Percentiles rank a stretch among this genome's conserved stretches.
Evolutionary conservation across 495 filamentous ascomycete genomes (phyloP).

Genomic region (Penicillium flavigenum): DNA sequence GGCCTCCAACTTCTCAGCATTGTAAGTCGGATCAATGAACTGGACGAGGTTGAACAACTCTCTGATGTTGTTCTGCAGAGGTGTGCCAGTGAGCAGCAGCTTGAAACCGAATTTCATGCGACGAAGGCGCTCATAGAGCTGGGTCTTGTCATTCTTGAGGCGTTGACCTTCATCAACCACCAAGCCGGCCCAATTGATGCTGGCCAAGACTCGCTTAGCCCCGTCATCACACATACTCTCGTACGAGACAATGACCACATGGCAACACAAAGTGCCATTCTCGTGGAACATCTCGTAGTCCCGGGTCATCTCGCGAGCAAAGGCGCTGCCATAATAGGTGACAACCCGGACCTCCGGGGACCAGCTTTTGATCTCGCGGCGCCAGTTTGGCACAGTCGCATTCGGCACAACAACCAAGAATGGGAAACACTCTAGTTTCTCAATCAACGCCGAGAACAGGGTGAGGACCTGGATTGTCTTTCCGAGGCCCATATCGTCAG

Average conservation of each 20-base stretch:
- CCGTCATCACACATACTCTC: constrained; percentile 74
- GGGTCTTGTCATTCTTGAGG: constrained; percentile 86
- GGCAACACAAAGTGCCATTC: constrained; percentile 65
- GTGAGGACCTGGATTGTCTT: constrained; percentile 96
- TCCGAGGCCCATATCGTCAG: constrained; percentile 98
- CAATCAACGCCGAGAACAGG: constrained; percentile 72
- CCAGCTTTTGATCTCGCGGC: constrained; percentile 95
- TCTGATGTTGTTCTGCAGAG: constrained; percentile 90
- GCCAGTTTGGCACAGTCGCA: constrained; percentile 94
- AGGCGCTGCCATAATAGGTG: constrained; percentile 77
- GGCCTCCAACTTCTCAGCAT: constrained; percentile 70
- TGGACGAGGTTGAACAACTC: constrained; percentile 95
- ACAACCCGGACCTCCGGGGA: constrained; percentile 82
- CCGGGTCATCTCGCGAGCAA: constrained; percentile 66
- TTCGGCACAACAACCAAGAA: constrained; percentile 94
- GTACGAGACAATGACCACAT: constrained; percentile 94
- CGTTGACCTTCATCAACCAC: constrained; percentile 97
- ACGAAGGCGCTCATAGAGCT: constrained; percentile 71
- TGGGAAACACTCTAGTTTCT: constrained; percentile 81
- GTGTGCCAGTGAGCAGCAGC: constrained; percentile 83
- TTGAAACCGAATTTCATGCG: constrained; percentile 74
- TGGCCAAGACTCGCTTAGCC: constrained; percentile 59
- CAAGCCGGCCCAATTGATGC: constrained; percentile 79
- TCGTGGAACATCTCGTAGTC: constrained; percentile 82
- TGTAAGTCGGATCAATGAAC: constrained; percentile 72